Base-by-base conservation (phyloP, 257 asterid species). In the Forsythia suspensa region DNA sequence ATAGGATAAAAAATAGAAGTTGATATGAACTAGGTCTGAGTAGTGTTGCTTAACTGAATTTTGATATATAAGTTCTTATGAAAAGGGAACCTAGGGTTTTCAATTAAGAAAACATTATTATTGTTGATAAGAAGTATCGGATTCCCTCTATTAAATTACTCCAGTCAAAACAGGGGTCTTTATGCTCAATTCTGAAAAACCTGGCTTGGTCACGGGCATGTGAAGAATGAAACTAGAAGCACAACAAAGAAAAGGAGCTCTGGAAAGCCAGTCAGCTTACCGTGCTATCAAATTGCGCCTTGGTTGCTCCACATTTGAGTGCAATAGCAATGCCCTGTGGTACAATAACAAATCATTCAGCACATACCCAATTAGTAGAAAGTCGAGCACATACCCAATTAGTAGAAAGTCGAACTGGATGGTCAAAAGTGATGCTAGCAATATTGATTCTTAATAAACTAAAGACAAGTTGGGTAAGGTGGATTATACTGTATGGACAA, bases 281-380 rank as follows among this genome's bases (percentile, higher is more conserved):
- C 40, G 97, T 96, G 85, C 93, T 88, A 78, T 96, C 99, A 77
- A 96, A 92, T 81, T 91, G 97, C 39, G 93, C 96, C 83, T 96
- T 96, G 83, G 99, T 96, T 79, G 99, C 99, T 86, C 99, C 99
- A 87, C 98, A 96, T 87, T 91, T 96, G 41, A 96, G 86, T 66
- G 97, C 99, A 85, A 96, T 55, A 39, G 98, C 94, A 84, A 96
- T 88, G 73, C 99, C 99, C 98, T 95, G 91, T 52, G 34, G 43
- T 52, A 66, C 42, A 48, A 79, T 61, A 48, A 24, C 70, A 46
- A 75, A 74, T 46, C 4, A 11, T 15, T 51, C 5, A 13, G 15
- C 3, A 29, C 59, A n/a, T 6, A 57, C 66, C 66, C 66, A 57
- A 20, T 57, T n/a, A 57, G 34, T 16, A 57, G 66, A 57, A 57